Conservation (phyloP, 306 rosid genomes). For the Heteromeles arbutifolia region DNA sequence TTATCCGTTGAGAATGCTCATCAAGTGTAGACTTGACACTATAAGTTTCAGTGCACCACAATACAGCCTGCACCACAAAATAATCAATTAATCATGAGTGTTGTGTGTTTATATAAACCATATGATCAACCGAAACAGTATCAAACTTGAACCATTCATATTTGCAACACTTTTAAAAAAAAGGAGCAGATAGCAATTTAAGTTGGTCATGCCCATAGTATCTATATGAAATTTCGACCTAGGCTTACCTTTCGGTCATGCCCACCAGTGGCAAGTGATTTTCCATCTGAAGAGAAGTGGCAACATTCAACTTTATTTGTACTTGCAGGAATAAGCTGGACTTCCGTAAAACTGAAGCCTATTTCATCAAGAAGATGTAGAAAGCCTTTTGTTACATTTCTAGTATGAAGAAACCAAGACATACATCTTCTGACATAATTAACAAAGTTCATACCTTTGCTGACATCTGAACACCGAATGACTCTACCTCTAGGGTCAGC, state of each 20-base stretch:
- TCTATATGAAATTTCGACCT: neutral
- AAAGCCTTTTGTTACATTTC: constrained; percentile 10
- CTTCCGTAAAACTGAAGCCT: constrained; percentile 50
- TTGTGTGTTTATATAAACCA: neutral
- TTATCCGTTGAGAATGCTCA: constrained; percentile 71
- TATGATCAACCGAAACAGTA: neutral
- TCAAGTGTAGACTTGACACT: constrained; percentile 46
- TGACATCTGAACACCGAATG: constrained; percentile 27
- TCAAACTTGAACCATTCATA: neutral
- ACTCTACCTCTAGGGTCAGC: constrained; percentile 36
- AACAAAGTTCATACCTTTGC: constrained; percentile 40
- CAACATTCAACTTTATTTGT: constrained; percentile 63
- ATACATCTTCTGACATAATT: neutral
- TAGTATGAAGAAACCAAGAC: neutral
- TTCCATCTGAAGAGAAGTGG: constrained; percentile 83
- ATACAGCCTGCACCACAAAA: constrained; percentile 49
- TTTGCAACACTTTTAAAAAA: neutral
- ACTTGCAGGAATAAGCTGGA: constrained; percentile 42
- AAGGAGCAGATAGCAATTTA: neutral
- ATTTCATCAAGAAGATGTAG: constrained; percentile 13
- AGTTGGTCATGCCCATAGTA: neutral
- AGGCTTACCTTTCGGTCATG: constrained; percentile 61
- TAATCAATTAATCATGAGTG: constrained; percentile 1
- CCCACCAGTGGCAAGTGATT: constrained; percentile 84
- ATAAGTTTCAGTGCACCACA: constrained; percentile 71